Base-by-base conservation (phyloP, 2,329 filamentous ascomycete species). In the Plectosphaerella plurivora region DNA sequence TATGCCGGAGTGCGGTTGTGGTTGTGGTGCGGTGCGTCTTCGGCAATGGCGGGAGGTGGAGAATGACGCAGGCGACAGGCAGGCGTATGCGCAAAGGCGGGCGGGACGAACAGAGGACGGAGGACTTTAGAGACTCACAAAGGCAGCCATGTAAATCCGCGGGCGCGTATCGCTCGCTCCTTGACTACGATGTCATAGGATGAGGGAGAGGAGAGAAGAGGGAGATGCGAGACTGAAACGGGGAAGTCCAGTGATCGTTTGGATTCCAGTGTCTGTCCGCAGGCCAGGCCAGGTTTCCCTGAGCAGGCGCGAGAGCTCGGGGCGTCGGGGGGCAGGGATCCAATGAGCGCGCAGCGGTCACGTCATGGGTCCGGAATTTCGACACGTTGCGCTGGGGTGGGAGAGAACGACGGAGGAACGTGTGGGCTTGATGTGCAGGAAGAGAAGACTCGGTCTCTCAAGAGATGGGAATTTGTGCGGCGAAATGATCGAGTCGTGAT, bases 141-240 rank as follows among this genome's bases (percentile, higher is more conserved):
- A 61, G 55, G 60, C 60, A 60, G 60, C 60, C 60, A 61, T 61
- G 50, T 59, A 61, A 16, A 18, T 18, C 41, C n/a, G 18, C 41
- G 16, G 41, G n/a, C 16, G 41, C 18, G 41, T 16, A 12, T 44
- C 16, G 41, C n/a, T 16, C 10, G n/a, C 16, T 18, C n/a, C 10
- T 16, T 18, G 16, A 20, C n/a, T 12, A 44, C n/a, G 11, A 12
- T 18, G 18, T 44, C 15, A 41, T 18, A n/a, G 18, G 41, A 44
- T 9, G 41, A n/a, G 18, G 41, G 16, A 9, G 41, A 44, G n/a
- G n/a, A 12, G 41, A 41, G 37, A 15, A 41, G 37, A 15, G 37
- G 12, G 37, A 41, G 41, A 18, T 16, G 18, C 41, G 18, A 44
- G 16, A 18, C 16, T 22, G n/a, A 18, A 18, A 44, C 41, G 41